Percentiles rank a stretch among this genome's conserved stretches.
Evolutionary conservation across 2,329 filamentous ascomycete genomes (phyloP).

Genomic region (Sodiomyces alkalinus): DNA sequence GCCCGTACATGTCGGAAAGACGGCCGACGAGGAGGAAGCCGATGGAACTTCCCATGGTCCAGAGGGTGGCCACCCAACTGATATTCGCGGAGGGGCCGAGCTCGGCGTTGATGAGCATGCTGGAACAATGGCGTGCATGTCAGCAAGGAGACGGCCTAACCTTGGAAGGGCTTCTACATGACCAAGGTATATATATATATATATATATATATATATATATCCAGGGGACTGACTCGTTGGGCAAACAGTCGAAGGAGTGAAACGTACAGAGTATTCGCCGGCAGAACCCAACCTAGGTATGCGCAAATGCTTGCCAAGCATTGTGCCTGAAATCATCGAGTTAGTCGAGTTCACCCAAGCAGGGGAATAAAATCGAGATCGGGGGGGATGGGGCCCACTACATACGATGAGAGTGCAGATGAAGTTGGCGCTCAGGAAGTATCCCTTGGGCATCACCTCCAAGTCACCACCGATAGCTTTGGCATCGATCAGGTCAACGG

Average conservation of each 20-base stretch:
- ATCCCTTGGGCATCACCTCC: conserved; percentile 22
- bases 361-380: too few relatives aligned
- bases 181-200: too few relatives aligned
- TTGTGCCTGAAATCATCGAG: conserved; percentile 14
- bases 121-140: too few relatives aligned
- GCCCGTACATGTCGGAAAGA: conserved; percentile 25
- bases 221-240: too few relatives aligned
- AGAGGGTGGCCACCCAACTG: conserved; percentile 18
- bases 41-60: conserved; percentile 22
- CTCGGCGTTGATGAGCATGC: conserved; percentile 16
- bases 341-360: not conserved
- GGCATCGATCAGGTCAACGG: conserved; percentile 23
- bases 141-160: too few relatives aligned
- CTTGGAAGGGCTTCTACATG: too few relatives aligned
- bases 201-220: too few relatives aligned
- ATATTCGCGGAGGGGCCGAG: conserved; percentile 16
- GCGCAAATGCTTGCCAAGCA: conserved; percentile 17
- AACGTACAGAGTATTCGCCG: conserved; percentile 18
- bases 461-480: conserved; percentile 25
- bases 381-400: too few relatives aligned
- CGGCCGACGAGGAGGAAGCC: conserved; percentile 25
- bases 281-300: conserved; percentile 19
- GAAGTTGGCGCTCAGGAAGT: conserved; percentile 23
- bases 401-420: conserved; percentile 22
- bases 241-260: not conserved